Evolutionary conservation across 345 rosid species (phyloP).

Genomic region (Sisymbrium altissimum): DNA sequence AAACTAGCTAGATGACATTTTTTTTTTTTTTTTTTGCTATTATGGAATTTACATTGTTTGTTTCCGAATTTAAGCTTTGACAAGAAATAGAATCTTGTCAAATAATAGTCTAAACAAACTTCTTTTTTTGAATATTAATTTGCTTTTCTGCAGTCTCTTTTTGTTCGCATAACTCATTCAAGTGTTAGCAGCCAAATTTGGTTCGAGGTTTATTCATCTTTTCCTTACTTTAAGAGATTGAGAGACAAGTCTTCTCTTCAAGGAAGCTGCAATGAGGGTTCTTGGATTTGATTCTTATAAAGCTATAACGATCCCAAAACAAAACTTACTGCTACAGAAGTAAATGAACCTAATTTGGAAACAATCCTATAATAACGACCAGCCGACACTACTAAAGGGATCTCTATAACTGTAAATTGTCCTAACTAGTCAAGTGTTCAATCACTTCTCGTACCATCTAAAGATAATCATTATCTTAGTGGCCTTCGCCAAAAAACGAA

Average conservation of each 20-base stretch:
- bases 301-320: background rate
- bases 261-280: constrained; percentile 30
- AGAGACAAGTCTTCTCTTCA: constrained; percentile 12
- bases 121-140: background rate
- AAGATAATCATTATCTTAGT: background rate
- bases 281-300: constrained; percentile 10
- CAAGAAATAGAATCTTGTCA: background rate
- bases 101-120: background rate
- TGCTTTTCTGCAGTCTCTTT: background rate
- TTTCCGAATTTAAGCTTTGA: background rate
- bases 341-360: background rate
- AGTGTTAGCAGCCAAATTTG: constrained; percentile 25
- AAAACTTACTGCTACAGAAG: background rate
- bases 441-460: background rate
- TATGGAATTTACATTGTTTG: background rate
- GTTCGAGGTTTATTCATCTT: constrained; percentile 11
- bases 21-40: background rate
- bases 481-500: background rate
- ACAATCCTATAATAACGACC: background rate
- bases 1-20: too few species aligned
- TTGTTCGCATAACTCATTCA: background rate
- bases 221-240: background rate
- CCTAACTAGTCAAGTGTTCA: constrained; percentile 7
- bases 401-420: background rate
- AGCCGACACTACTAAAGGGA: background rate